phyloP scores from a whole-genome alignment of 2,329 filamentous ascomycete species.

The Fragosphaeria purpurea region DNA sequence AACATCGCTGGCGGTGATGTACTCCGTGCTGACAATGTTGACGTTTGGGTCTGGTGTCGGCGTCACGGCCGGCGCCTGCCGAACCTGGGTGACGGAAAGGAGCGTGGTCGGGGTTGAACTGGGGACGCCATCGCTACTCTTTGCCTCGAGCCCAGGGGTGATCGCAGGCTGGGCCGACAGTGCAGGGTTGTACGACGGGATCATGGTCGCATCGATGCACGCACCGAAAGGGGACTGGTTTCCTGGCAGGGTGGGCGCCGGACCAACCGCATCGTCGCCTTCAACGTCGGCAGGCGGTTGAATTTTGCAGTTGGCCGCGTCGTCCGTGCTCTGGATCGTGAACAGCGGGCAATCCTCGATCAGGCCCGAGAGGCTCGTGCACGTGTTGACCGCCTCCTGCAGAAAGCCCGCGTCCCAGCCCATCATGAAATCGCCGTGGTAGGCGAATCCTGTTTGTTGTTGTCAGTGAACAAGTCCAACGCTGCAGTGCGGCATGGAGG shows the following conservation, averaged over 20 bases:
- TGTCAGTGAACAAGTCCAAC: not conserved
- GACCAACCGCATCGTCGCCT: slow-evolving; percentile 50
- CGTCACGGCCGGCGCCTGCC: slow-evolving; percentile 1
- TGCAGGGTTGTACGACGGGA: slow-evolving; percentile 8
- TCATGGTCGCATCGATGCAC: slow-evolving; percentile 7
- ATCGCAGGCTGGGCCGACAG: slow-evolving; percentile 9
- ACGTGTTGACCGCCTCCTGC: slow-evolving; percentile 61
- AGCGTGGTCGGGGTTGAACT: slow-evolving; percentile 4
- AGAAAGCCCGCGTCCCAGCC: slow-evolving; percentile 65
- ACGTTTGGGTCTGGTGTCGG: slow-evolving; percentile 17
- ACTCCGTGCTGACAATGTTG: slow-evolving; percentile 41
- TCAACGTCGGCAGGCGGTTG: slow-evolving; percentile 43
- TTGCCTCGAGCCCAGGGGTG: not conserved
- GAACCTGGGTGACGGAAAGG: slow-evolving; percentile 14
- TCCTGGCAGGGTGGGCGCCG: slow-evolving; percentile 51
- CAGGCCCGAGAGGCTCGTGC: slow-evolving; percentile 59
- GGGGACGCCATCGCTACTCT: not conserved
- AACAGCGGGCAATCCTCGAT: slow-evolving; percentile 71
- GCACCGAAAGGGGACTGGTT: slow-evolving; percentile 34
- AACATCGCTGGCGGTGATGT: slow-evolving; percentile 36
- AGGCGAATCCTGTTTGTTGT: slow-evolving; percentile 50
- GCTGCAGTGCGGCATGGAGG: no score
- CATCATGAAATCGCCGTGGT: slow-evolving; percentile 71
- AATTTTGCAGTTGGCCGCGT: slow-evolving; percentile 52
- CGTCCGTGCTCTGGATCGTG: slow-evolving; percentile 48